Base-by-base conservation (phyloP, 345 rosid species). In the Durio zibethinus region DNA sequence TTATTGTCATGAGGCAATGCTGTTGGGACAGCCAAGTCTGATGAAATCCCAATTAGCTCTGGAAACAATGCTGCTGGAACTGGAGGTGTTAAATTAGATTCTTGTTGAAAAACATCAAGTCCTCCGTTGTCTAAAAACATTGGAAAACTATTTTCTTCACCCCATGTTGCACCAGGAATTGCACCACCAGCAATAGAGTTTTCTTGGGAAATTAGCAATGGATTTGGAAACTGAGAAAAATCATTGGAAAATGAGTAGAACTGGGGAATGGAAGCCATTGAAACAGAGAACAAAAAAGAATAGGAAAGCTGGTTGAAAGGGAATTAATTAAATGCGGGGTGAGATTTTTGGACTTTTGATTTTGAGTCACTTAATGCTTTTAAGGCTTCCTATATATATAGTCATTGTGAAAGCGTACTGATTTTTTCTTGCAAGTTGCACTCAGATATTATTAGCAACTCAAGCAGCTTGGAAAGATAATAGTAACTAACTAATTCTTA, bases 11-110 rank as follows among this genome's bases (percentile, higher is more conserved):
- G 85, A 70, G 76, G 77, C 80, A 80, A 82, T 53, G 84, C 79
- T 5, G 79, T 78, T 10, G 87, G 83, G 23, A 82, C 11, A n/a
- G 77, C 66, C 70, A 82, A 71, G 35, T 88, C 86, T 18, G 85
- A 77, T 31, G 75, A 53, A 52, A 85, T 53, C 68, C 88, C 93
- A 20, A 81, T 59, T 38, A 75, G 63, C 16, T 80, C 89, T 1
- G 88, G 72, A 6, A 74, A 76, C 10, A 76, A 61, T 5, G 76
- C 25, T 10, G 53, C 74, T 21, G 82, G 66, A 31, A 79, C 20
- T 12, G 85, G 47, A 4, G 83, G 62, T 50, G 45, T 29, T 16
- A 72, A 35, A 16, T 77, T 82, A 9, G 79, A 72, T 21, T 86
- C 87, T 56, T 64, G 70, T 0, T 63, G 76, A 29, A 80, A 18